Conservation (phyloP, 2,329 filamentous ascomycete species). For the Trichoderma sp. region DNA sequence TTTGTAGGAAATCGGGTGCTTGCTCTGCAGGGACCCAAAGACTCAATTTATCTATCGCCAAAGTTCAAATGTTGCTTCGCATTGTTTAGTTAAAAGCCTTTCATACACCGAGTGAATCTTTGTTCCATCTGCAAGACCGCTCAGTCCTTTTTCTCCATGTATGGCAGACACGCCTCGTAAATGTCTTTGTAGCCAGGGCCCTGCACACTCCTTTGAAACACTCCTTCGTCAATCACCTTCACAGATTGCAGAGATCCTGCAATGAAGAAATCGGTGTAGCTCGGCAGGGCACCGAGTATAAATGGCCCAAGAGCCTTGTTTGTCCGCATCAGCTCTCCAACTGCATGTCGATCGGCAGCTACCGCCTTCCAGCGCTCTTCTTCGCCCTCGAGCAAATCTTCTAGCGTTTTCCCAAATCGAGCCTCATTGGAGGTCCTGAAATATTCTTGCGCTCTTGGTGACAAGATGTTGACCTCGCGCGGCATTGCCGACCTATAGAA, state of each 20-base stretch:
- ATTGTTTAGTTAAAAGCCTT: neutral
- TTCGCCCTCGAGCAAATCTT: neutral
- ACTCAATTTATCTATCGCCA: neutral
- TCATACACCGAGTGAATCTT: neutral
- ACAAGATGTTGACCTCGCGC: neutral
- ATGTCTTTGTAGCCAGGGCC: neutral
- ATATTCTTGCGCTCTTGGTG: neutral
- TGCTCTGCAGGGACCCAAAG: neutral
- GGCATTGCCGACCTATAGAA: neutral
- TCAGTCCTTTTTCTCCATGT: constrained; percentile 3
- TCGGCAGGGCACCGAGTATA: neutral
- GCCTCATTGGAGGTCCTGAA: neutral
- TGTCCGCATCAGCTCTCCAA: neutral
- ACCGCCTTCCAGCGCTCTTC: neutral
- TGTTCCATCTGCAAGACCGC: neutral
- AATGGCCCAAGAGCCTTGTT: neutral
- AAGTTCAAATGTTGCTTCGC: neutral
- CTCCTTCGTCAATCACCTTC: neutral
- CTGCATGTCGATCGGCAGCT: neutral
- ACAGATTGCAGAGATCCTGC: constrained; percentile 3
- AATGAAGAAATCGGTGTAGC: neutral
- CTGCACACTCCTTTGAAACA: neutral
- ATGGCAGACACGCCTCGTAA: constrained; percentile 4
- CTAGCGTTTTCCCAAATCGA: neutral
- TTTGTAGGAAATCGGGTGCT: neutral